These are phyloP conservation scores for Penicillium coffeae DNA, from an alignment of 495 filamentous ascomycete genomes.

Conservation along the genomic window DNA sequence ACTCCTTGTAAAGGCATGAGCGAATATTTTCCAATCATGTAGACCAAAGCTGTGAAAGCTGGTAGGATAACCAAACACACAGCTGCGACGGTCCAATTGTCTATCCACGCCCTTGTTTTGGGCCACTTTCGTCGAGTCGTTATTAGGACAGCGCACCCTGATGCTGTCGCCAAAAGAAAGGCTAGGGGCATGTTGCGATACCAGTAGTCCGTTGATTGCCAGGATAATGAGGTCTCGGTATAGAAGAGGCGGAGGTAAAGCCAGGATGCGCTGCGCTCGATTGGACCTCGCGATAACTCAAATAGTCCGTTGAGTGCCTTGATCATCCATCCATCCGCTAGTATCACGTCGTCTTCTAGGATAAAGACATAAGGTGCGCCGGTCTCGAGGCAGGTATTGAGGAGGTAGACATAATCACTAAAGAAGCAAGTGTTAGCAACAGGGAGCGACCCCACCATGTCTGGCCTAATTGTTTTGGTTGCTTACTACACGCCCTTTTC, in stretches of 20 bases:
- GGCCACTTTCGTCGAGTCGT: slow-evolving; percentile 11
- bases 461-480: no score
- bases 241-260: slow-evolving; percentile 49
- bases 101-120: slow-evolving; percentile 21
- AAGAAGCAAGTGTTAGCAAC: not conserved
- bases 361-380: slow-evolving; percentile 41
- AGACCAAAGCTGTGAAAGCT: slow-evolving; percentile 37
- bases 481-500: slow-evolving; percentile 31
- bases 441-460: no score
- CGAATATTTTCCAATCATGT: slow-evolving; percentile 44
- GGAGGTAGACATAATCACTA: slow-evolving; percentile 42
- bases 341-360: slow-evolving; percentile 46
- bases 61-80: slow-evolving; percentile 38
- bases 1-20: slow-evolving; percentile 37
- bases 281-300: slow-evolving; percentile 22
- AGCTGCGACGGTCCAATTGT: slow-evolving; percentile 29
- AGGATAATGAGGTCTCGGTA: slow-evolving; percentile 39
- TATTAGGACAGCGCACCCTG: slow-evolving; percentile 12
- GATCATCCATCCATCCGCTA: slow-evolving; percentile 45
- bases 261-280: slow-evolving; percentile 24
- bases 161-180: slow-evolving; percentile 23
- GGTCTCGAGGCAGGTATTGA: slow-evolving; percentile 34
- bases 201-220: slow-evolving; percentile 33
- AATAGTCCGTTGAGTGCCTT: slow-evolving; percentile 35
- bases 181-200: slow-evolving; percentile 38